Conservation (phyloP, 2,329 filamentous ascomycete species). For the Ambrosiella beaveri region DNA sequence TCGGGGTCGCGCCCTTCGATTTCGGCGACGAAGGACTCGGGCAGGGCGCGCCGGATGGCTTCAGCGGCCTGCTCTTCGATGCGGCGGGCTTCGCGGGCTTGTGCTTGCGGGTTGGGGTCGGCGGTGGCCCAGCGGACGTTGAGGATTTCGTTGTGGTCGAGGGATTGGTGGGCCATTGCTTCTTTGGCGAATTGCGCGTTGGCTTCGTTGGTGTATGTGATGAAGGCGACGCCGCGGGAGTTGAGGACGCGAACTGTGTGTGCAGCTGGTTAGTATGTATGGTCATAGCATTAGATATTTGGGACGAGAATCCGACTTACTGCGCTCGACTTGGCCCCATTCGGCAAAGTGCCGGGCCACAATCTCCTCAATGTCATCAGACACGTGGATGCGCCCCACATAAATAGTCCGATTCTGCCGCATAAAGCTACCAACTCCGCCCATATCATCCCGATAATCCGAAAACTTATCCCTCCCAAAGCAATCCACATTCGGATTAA, state of each 20-base stretch:
- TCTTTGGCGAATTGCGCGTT: conserved; percentile 86
- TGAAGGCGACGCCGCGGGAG: conserved; percentile 75
- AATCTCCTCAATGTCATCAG: conserved; percentile 91
- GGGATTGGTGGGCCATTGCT: conserved; percentile 83
- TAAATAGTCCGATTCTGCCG: conserved; percentile 89
- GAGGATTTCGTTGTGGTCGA: conserved; percentile 82
- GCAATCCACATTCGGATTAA: conserved; percentile 86
- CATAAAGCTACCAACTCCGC: conserved; percentile 86
- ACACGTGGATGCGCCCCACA: conserved; percentile 83
- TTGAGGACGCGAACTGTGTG: conserved; percentile 58
- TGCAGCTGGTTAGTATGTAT: neutral
- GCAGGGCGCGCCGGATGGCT: conserved; percentile 72
- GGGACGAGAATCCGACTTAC: conserved; percentile 19
- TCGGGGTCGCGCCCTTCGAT: conserved; percentile 83
- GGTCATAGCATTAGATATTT: neutral
- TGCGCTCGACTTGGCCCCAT: conserved; percentile 84
- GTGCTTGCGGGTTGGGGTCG: conserved; percentile 87
- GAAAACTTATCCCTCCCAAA: conserved; percentile 86
- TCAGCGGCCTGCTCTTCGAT: conserved; percentile 96
- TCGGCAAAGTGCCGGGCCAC: conserved; percentile 90
- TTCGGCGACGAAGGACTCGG: conserved; percentile 80
- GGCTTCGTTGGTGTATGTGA: conserved; percentile 83
- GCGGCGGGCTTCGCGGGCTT: conserved; percentile 72
- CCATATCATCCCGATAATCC: conserved; percentile 95
- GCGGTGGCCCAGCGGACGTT: conserved; percentile 96